These are phyloP conservation scores for Crithidia expoeki DNA, from an alignment of 208 protist species.

Conservation along the genomic window DNA sequence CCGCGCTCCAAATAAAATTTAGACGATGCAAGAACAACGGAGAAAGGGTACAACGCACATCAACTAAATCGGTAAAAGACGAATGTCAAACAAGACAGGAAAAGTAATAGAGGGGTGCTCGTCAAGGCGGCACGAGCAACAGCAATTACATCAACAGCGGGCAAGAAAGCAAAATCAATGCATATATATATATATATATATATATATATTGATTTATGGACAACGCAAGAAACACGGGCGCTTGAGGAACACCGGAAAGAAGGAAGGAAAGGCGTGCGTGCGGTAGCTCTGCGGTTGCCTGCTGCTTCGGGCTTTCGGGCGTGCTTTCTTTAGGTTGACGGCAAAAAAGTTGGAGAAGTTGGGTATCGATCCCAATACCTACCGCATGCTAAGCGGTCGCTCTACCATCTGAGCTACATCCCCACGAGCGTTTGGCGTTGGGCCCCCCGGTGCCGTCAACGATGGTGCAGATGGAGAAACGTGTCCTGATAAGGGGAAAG, in stretches of 20 bases:
- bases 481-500: no score
- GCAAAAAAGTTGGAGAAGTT: constrained; percentile 81
- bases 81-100: not conserved
- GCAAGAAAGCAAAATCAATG: not conserved
- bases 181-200: no score
- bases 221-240: no score
- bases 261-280: no score
- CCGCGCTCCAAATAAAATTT: not conserved
- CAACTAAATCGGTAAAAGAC: not conserved
- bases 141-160: constrained; percentile 2
- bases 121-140: not conserved
- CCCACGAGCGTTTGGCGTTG: no score
- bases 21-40: not conserved
- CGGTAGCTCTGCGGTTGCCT: no score
- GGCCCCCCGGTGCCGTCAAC: no score
- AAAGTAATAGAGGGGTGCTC: not conserved
- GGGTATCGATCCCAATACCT: constrained; percentile 95
- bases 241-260: no score
- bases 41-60: constrained; percentile 1
- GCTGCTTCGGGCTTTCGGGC: no score
- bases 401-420: constrained; percentile 95
- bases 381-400: constrained; percentile 93
- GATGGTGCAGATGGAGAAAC: no score
- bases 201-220: no score
- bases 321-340: not conserved